phyloP scores from a whole-genome alignment of 306 rosid genomes.

The Prunus mume region DNA sequence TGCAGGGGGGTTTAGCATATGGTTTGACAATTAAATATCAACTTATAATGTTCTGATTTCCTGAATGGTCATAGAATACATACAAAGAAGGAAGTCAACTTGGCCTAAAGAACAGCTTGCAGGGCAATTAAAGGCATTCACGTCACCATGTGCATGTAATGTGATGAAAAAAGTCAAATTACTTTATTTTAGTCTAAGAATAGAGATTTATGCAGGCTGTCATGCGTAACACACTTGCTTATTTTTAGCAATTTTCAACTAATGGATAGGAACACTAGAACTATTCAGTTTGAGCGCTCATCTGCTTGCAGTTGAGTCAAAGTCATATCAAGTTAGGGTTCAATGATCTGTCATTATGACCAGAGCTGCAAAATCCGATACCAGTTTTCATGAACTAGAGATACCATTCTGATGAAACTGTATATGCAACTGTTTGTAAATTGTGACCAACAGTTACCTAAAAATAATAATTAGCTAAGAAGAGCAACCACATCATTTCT shows the following conservation, averaged over 20 bases:
- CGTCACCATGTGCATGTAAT: slow-evolving; percentile 20
- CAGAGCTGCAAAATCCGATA: too few relatives aligned
- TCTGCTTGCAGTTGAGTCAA: background rate
- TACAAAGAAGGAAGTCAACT: background rate
- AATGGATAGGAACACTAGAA: background rate
- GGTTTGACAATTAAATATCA: too few relatives aligned
- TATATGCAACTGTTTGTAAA: background rate
- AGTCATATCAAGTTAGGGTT: background rate
- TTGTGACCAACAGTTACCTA: background rate
- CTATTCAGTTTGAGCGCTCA: too few relatives aligned
- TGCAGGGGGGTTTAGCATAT: background rate
- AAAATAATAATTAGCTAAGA: too few relatives aligned
- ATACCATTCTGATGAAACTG: background rate
- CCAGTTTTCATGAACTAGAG: background rate
- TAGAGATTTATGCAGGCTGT: background rate
- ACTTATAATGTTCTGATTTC: background rate
- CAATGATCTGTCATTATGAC: too few relatives aligned
- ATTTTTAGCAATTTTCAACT: background rate
- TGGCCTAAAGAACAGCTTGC: slow-evolving; percentile 5
- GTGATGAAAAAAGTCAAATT: slow-evolving; percentile 1
- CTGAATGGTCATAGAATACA: too few relatives aligned
- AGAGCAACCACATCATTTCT: too few relatives aligned
- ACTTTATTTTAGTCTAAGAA: background rate
- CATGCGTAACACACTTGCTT: background rate
- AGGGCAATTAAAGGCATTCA: slow-evolving; percentile 22